Evolutionary conservation across 2,329 filamentous ascomycete genomes (phyloP).

Genomic region (Fusarium penzigii): DNA sequence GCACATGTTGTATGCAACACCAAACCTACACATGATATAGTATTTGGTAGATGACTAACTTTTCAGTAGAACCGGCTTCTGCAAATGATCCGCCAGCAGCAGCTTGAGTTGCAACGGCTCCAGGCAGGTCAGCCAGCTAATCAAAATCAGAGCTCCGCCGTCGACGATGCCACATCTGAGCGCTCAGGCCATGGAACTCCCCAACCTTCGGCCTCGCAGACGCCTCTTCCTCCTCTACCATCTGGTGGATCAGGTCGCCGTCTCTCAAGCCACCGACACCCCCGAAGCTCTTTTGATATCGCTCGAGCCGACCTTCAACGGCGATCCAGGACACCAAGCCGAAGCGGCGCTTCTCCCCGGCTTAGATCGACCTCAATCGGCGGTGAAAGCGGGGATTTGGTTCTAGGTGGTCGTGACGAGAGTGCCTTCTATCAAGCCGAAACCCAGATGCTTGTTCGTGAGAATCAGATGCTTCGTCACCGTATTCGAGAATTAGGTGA

Average conservation of each 20-base stretch:
- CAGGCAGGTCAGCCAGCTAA: slow-evolving; percentile 45
- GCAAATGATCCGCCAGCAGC: slow-evolving; percentile 74
- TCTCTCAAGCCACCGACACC: slow-evolving; percentile 51
- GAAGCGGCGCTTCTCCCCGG: slow-evolving; percentile 56
- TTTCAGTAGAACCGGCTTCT: slow-evolving; percentile 67
- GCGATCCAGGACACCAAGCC: slow-evolving; percentile 60
- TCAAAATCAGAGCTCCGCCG: slow-evolving; percentile 38
- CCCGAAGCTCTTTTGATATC: slow-evolving; percentile 61
- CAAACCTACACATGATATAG: neutral
- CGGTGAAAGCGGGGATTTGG: slow-evolving; percentile 60
- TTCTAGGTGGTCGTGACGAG: slow-evolving; percentile 69
- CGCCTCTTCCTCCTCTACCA: slow-evolving; percentile 33
- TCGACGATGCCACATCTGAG: slow-evolving; percentile 53
- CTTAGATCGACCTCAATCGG: slow-evolving; percentile 60
- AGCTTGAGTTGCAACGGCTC: slow-evolving; percentile 66
- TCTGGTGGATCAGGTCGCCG: slow-evolving; percentile 47
- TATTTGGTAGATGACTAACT: slow-evolving; percentile 8
- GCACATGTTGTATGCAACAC: slow-evolving; percentile 66
- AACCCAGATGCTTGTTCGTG: slow-evolving; percentile 73
- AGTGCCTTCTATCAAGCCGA: slow-evolving; percentile 81
- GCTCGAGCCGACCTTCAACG: slow-evolving; percentile 57
- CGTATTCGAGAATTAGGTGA: slow-evolving; percentile 72
- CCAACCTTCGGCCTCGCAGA: slow-evolving; percentile 37
- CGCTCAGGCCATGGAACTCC: slow-evolving; percentile 42
- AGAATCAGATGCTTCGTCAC: slow-evolving; percentile 81